phyloP scores from a whole-genome alignment of 306 rosid species.

The Cicer pinnatifidum region DNA sequence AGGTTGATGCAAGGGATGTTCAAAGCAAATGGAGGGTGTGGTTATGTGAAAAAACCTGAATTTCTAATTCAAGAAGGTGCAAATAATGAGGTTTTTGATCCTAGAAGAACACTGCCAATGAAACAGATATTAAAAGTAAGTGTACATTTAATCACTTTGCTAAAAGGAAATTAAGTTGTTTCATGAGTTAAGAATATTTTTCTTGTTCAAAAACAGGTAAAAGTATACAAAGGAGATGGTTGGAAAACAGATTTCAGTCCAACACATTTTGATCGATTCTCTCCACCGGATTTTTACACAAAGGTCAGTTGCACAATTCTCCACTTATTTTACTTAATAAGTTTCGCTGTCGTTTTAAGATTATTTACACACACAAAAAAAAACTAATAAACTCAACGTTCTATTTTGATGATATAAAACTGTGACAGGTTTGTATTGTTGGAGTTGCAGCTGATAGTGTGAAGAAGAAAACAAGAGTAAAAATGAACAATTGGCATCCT shows the following conservation, averaged over 20 bases:
- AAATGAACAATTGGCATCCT: constrained; percentile 72
- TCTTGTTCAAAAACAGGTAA: constrained; percentile 60
- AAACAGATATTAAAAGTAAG: constrained; percentile 68
- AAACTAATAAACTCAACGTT: too few species aligned
- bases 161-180: constrained; percentile 29
- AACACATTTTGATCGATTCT: constrained; percentile 54
- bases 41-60: constrained; percentile 80
- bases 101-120: constrained; percentile 53
- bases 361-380: too few species aligned
- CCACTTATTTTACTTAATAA: background rate
- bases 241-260: constrained; percentile 44
- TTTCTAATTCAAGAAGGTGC: constrained; percentile 55
- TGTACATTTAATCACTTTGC: constrained; percentile 18
- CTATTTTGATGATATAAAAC: too few species aligned
- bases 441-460: constrained; percentile 74
- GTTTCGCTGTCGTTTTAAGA: too few species aligned
- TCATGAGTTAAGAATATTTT: constrained; percentile 22
- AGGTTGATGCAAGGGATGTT: constrained; percentile 90
- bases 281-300: constrained; percentile 93
- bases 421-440: constrained; percentile 43
- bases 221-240: constrained; percentile 47
- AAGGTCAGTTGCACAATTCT: constrained; percentile 48
- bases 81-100: constrained; percentile 67
- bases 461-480: constrained; percentile 60
- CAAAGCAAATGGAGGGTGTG: constrained; percentile 86